A percentile compares a stretch with the other conserved stretches of the same genome.
Evolutionary conservation across 73 alveolate species (phyloP).

Genomic region (Paramecium tetraurelia): DNA sequence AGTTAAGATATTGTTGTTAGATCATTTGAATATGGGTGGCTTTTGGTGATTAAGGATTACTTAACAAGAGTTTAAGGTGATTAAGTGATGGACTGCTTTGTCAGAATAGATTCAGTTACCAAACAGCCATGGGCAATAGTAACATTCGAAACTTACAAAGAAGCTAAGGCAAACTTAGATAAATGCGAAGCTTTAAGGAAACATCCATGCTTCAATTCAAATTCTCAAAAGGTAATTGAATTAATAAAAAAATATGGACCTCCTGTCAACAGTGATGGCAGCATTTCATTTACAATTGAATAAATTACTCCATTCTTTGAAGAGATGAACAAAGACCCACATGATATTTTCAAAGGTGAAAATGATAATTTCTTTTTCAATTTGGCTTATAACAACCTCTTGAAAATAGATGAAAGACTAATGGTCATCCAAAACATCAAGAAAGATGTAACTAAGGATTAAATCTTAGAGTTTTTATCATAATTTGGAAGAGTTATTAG

Average conservation of each 20-base stretch:
- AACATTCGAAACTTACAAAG: not conserved
- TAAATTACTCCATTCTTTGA: not conserved
- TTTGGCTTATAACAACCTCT: not conserved
- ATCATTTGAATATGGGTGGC: slow-evolving; percentile 14
- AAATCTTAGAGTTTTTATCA: not conserved
- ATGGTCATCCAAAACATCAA: not conserved
- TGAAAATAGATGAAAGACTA: slow-evolving; percentile 31
- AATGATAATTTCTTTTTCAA: slow-evolving; percentile 7
- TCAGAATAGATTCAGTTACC: not conserved
- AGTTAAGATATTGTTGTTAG: not conserved
- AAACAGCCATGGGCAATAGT: slow-evolving; percentile 40
- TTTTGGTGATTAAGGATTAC: not conserved
- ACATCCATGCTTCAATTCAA: slow-evolving; percentile 3
- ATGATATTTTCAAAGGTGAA: not conserved
- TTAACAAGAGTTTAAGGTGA: not conserved
- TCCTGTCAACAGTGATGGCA: slow-evolving; percentile 23
- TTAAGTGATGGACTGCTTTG: slow-evolving; percentile 4
- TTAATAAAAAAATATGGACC: not conserved
- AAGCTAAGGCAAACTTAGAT: not conserved
- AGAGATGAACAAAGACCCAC: not conserved
- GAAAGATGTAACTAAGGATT: not conserved
- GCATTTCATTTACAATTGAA: not conserved
- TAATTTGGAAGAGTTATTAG: slow-evolving; percentile 26
- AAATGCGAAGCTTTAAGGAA: not conserved
- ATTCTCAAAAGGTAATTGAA: not conserved